Conservation (phyloP, 2,329 filamentous ascomycete genomes). For the Scedosporium boydii region DNA sequence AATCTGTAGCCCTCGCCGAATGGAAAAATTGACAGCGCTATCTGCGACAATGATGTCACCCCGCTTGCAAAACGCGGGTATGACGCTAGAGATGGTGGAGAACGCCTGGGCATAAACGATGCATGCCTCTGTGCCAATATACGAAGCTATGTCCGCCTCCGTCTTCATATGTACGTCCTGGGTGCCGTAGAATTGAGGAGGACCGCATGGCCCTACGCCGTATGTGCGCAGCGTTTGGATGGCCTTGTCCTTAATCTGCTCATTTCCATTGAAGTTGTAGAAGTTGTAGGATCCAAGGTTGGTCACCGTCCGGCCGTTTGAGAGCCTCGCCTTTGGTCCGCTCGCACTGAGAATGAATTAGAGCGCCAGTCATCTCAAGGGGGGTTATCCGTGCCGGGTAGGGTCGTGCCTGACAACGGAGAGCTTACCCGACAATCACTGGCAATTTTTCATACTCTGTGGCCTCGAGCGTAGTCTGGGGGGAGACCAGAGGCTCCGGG, state of each 20-base stretch:
- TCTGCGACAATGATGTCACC: constrained; percentile 97
- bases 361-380: constrained; percentile 4
- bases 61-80: constrained; percentile 92
- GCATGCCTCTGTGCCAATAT: constrained; percentile 76
- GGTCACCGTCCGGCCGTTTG: constrained; percentile 79
- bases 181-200: constrained; percentile 95
- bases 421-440: constrained; percentile 69
- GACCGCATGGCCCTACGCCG: constrained; percentile 91
- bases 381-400: not conserved
- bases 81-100: constrained; percentile 92
- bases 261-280: constrained; percentile 93
- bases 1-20: constrained; percentile 89
- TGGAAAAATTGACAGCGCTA: constrained; percentile 84
- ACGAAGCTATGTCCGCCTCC: constrained; percentile 85
- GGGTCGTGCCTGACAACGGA: not conserved
- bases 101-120: constrained; percentile 97
- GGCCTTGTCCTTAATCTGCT: constrained; percentile 87
- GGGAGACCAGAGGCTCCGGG: constrained; percentile 79
- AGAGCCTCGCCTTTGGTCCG: constrained; percentile 80
- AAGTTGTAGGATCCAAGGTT: constrained; percentile 96
- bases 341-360: constrained; percentile 51
- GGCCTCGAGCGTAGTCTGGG: constrained; percentile 66
- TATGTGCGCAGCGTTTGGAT: constrained; percentile 91
- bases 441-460: constrained; percentile 76
- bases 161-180: constrained; percentile 98